Conservation (phyloP, 164 flowering plant genomes). For the Berberis thunbergii region DNA sequence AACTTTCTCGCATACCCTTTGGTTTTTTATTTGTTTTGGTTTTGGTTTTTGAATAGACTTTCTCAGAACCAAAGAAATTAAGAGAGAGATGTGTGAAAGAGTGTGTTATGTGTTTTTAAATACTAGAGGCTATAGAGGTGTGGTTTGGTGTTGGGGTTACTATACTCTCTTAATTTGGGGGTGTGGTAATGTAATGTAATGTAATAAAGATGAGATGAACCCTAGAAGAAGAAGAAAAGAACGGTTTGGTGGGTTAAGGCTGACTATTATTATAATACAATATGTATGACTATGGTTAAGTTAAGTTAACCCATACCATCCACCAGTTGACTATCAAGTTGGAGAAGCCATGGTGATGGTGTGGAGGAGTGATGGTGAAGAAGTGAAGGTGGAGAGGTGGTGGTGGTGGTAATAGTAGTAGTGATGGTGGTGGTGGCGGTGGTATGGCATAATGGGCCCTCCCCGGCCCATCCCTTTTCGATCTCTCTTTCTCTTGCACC, state of each 20-base stretch:
- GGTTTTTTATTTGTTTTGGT: slow-evolving; percentile 14
- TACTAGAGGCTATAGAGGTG: background rate
- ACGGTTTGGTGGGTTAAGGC: too few species aligned
- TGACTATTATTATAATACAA: too few species aligned
- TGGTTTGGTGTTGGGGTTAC: background rate
- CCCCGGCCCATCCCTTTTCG: slow-evolving; percentile 19
- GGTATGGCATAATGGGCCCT: slow-evolving; percentile 42
- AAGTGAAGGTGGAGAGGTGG: too few species aligned
- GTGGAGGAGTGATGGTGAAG: too few species aligned
- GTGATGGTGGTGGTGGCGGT: slow-evolving; percentile 14
- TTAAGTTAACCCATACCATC: too few species aligned
- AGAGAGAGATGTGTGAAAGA: slow-evolving; percentile 3
- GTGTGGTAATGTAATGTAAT: background rate
- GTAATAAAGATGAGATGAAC: background rate
- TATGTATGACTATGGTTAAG: background rate
- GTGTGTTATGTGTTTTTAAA: background rate
- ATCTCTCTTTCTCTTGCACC: background rate
- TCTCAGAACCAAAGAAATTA: background rate
- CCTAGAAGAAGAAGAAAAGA: background rate
- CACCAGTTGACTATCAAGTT: slow-evolving; percentile 15
- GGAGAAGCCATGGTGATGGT: too few species aligned
- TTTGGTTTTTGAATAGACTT: too few species aligned
- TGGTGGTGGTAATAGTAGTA: too few species aligned
- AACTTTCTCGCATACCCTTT: slow-evolving; percentile 9
- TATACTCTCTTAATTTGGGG: too few species aligned